These are phyloP conservation scores for Farysia itapuensis DNA, from an alignment of 1,284 basidiomycete genomes.

Conservation along the genomic window DNA sequence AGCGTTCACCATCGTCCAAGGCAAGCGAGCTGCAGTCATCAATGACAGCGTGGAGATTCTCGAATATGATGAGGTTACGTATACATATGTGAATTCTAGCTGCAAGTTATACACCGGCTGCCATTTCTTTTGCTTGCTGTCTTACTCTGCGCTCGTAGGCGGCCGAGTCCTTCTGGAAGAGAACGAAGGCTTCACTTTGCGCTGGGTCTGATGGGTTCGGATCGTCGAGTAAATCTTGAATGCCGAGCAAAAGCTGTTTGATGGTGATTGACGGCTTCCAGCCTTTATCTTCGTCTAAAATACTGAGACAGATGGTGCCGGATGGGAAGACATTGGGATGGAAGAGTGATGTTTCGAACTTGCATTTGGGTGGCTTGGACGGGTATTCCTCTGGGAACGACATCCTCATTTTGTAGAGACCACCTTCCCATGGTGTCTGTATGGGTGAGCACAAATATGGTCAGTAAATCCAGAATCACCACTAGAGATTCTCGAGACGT, in stretches of 20 bases:
- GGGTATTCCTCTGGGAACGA: slow-evolving; percentile 69
- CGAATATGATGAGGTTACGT: no score
- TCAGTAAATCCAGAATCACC: neutral
- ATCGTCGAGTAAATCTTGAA: slow-evolving; percentile 89
- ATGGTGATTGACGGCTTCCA: slow-evolving; percentile 99
- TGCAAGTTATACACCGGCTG: slow-evolving; percentile 11
- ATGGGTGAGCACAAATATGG: neutral
- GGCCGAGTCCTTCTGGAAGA: slow-evolving; percentile 72
- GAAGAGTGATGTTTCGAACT: slow-evolving; percentile 93
- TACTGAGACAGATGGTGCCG: slow-evolving; percentile 96
- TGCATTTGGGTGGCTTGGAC: slow-evolving; percentile 95
- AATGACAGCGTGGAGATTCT: no score
- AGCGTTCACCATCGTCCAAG: no score
- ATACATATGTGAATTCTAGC: no score
- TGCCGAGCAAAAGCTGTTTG: slow-evolving; percentile 94
- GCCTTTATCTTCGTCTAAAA: slow-evolving; percentile 96
- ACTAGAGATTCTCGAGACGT: slow-evolving; percentile 6
- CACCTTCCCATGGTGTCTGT: slow-evolving; percentile 95
- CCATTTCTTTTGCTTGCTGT: slow-evolving; percentile 46
- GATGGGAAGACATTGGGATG: slow-evolving; percentile 99
- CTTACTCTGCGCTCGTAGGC: slow-evolving; percentile 50
- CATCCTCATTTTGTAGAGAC: slow-evolving; percentile 90
- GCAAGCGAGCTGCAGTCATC: no score
- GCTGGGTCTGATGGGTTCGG: slow-evolving; percentile 94
- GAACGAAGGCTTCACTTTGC: slow-evolving; percentile 93